These are phyloP conservation scores for Cicer bijugum DNA, from an alignment of 306 rosid genomes.

Conservation along the genomic window DNA sequence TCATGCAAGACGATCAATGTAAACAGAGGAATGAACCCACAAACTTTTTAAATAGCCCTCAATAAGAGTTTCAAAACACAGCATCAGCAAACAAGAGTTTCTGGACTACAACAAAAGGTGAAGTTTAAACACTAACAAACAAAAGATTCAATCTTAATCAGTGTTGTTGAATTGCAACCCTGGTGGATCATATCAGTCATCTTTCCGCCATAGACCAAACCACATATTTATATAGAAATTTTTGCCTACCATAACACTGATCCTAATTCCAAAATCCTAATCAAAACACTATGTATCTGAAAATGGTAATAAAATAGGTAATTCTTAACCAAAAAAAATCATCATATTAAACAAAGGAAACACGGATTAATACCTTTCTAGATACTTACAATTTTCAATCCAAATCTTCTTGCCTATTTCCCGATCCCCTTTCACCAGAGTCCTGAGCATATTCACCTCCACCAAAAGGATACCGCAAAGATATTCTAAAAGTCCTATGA, in stretches of 20 bases:
- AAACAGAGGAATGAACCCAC: constrained; percentile 10
- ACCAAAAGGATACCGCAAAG: constrained; percentile 49
- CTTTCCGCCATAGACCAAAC: not conserved
- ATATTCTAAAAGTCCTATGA: constrained; percentile 55
- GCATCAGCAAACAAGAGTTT: not conserved
- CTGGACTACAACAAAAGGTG: not conserved
- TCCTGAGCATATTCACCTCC: constrained; percentile 43
- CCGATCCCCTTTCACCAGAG: constrained; percentile 41
- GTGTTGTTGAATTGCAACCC: not conserved
- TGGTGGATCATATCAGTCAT: not conserved
- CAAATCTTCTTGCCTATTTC: constrained; percentile 45
- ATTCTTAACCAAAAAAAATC: not conserved
- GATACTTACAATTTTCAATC: constrained; percentile 52
- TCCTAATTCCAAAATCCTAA: not conserved
- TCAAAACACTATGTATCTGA: not conserved
- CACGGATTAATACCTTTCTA: not conserved
- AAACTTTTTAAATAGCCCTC: not conserved
- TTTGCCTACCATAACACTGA: too few species aligned
- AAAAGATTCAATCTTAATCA: constrained; percentile 5
- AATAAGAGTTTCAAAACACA: not conserved
- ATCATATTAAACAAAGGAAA: not conserved
- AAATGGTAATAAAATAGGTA: constrained; percentile 8
- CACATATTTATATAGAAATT: not conserved
- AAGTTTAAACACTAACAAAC: not conserved
- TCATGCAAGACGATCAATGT: not conserved